Evolutionary conservation across 371 early-diverging fungal genomes (phyloP).

Genomic region (Capillidium heterosporum): DNA sequence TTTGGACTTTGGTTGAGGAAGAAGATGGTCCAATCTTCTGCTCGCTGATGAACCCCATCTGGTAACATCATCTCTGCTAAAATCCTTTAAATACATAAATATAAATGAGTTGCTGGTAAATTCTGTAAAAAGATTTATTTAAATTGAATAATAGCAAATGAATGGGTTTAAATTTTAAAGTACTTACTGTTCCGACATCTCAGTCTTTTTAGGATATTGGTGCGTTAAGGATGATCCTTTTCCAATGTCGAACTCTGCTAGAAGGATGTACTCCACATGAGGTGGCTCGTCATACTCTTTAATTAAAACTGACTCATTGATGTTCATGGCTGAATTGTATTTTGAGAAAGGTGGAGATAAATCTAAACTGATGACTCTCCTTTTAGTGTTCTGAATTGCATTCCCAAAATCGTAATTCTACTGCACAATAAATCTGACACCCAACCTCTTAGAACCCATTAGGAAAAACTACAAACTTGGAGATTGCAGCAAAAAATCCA

Average conservation of each 20-base stretch:
- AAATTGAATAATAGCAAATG: background rate
- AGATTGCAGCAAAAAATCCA: too few species aligned
- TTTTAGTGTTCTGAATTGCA: too few species aligned
- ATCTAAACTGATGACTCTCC: too few species aligned
- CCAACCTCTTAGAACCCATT: too few species aligned
- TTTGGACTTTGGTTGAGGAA: slow-evolving; percentile 58
- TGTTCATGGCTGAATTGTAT: too few species aligned
- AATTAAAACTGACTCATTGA: too few species aligned
- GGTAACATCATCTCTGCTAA: slow-evolving; percentile 91
- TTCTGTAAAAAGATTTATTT: background rate
- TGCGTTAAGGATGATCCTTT: slow-evolving; percentile 63
- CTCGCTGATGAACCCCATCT: slow-evolving; percentile 80
- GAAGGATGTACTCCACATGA: slow-evolving; percentile 66
- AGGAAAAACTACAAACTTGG: too few species aligned
- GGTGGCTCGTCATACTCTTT: background rate
- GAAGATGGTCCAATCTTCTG: slow-evolving; percentile 90
- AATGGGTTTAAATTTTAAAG: background rate
- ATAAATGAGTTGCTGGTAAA: background rate
- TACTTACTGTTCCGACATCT: slow-evolving; percentile 66
- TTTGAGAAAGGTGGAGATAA: too few species aligned
- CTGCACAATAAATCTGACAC: too few species aligned
- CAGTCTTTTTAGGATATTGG: slow-evolving; percentile 70
- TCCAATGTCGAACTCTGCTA: slow-evolving; percentile 90
- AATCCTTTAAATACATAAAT: slow-evolving; percentile 22
- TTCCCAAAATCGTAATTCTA: too few species aligned